These are phyloP conservation scores for Echria macrotheca DNA, from an alignment of 495 filamentous ascomycete genomes.

Conservation along the genomic window DNA sequence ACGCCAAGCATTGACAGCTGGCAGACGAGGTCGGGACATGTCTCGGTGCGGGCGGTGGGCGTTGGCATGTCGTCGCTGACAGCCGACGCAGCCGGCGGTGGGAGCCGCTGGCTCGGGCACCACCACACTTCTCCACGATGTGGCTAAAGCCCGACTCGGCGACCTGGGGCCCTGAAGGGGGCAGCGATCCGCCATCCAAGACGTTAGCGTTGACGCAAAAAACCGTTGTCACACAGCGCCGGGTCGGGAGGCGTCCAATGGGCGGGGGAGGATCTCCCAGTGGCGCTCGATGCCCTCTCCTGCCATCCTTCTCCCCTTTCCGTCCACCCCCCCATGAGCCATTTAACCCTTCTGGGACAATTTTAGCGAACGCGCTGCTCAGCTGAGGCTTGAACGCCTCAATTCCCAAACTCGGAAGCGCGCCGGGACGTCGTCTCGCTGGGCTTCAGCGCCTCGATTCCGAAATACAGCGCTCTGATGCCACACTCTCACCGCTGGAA, in stretches of 20 bases:
- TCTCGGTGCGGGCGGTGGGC: too few relatives aligned
- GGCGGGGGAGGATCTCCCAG: slow-evolving; percentile 3
- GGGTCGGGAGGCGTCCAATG: slow-evolving; percentile 18
- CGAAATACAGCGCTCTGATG: slow-evolving; percentile 12
- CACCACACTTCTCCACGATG: slow-evolving; percentile 24
- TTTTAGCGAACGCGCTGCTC: slow-evolving; percentile 27
- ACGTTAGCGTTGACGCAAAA: slow-evolving; percentile 34
- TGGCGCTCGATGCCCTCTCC: slow-evolving; percentile 19
- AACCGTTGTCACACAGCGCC: slow-evolving; percentile 37
- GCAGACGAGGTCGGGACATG: too few relatives aligned
- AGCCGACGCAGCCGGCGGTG: slow-evolving; percentile 5
- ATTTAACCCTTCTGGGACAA: slow-evolving; percentile 27
- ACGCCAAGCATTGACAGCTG: slow-evolving; percentile 7
- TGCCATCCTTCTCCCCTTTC: slow-evolving; percentile 20
- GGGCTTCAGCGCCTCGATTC: too few relatives aligned
- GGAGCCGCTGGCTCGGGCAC: slow-evolving; percentile 26
- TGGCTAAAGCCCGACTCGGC: slow-evolving; percentile 37
- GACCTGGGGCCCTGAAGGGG: slow-evolving; percentile 29
- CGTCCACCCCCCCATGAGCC: slow-evolving; percentile 4
- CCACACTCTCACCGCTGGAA: slow-evolving; percentile 2
- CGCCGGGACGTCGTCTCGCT: neutral
- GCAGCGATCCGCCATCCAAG: slow-evolving; percentile 19
- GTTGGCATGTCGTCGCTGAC: slow-evolving; percentile 1
- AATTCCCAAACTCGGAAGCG: slow-evolving; percentile 19
- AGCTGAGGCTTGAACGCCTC: slow-evolving; percentile 29